A percentile compares a stretch with the other conserved stretches of the same genome.
Evolutionary conservation across 2,329 filamentous ascomycete genomes (phyloP).

Genomic region (Aureobasidium musti): DNA sequence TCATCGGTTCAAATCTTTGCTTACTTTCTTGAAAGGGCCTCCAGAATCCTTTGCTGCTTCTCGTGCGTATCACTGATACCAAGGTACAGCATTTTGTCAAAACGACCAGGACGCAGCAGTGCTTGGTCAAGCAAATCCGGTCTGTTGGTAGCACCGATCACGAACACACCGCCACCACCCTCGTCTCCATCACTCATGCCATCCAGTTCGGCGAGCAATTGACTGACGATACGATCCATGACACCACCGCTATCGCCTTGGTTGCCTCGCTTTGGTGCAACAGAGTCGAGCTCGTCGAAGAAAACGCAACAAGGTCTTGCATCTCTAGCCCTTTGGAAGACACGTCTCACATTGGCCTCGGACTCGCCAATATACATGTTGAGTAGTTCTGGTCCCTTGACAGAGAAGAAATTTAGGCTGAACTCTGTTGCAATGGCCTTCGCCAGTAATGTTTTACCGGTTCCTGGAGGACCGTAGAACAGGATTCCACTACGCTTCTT

Average conservation of each 20-base stretch:
- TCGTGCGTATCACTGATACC: constrained; percentile 96
- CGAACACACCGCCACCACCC: constrained; percentile 80
- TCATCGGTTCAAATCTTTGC: constrained; percentile 41
- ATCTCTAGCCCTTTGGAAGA: constrained; percentile 84
- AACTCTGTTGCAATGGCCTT: constrained; percentile 94
- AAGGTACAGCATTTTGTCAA: constrained; percentile 98
- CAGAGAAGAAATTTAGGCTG: constrained; percentile 90
- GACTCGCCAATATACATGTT: constrained; percentile 98
- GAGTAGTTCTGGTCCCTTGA: constrained; percentile 86
- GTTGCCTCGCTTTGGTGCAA: constrained; percentile 94
- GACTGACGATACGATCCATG: constrained; percentile 96
- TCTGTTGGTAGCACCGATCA: constrained; percentile 93
- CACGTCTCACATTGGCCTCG: constrained; percentile 84
- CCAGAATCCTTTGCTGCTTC: constrained; percentile 91
- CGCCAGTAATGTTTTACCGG: constrained; percentile 87
- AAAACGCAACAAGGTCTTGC: constrained; percentile 88
- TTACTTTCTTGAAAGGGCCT: constrained; percentile 91
- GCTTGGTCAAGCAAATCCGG: constrained; percentile 92
- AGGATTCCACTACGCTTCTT: constrained; percentile 94
- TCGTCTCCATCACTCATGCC: constrained; percentile 95
- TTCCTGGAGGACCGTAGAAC: constrained; percentile 89
- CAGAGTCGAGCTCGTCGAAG: constrained; percentile 90
- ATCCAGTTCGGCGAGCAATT: constrained; percentile 90
- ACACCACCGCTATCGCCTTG: constrained; percentile 96
- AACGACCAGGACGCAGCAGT: constrained; percentile 82